A percentile compares a stretch with the other conserved stretches of the same genome.
Conservation (phyloP, 2,329 filamentous ascomycete genomes). For the Clarireedia homoeocarpa region DNA sequence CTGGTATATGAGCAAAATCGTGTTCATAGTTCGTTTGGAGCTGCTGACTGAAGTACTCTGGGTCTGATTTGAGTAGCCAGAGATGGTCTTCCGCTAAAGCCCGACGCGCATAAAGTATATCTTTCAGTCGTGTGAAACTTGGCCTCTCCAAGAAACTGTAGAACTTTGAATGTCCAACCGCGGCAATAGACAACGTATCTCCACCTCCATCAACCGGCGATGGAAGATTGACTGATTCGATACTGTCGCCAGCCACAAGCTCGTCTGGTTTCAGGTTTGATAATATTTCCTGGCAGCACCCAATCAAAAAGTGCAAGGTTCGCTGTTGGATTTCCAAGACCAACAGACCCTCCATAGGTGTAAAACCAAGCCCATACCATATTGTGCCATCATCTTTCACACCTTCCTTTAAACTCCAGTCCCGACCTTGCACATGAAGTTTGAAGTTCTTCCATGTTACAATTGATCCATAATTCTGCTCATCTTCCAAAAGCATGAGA, state of each 20-base stretch:
- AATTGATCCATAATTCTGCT: not conserved
- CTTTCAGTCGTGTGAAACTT: not conserved
- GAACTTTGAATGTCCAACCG: not conserved
- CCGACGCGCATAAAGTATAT: not conserved
- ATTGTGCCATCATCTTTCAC: not conserved
- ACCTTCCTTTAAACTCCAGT: not conserved
- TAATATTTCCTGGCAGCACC: not conserved
- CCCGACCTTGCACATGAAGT: not conserved
- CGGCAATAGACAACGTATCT: not conserved
- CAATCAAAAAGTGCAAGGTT: not conserved
- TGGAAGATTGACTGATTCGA: not conserved
- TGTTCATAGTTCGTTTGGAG: not conserved
- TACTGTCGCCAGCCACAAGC: not conserved
- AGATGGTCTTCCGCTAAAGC: not conserved
- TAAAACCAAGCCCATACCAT: not conserved
- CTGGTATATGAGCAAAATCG: not conserved
- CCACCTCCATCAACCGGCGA: not conserved
- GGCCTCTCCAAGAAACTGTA: not conserved
- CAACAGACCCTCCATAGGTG: not conserved
- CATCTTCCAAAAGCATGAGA: not conserved
- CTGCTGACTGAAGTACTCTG: not conserved
- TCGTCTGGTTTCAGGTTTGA: not conserved
- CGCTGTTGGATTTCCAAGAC: not conserved
- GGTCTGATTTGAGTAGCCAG: not conserved
- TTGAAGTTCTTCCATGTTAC: not conserved